These are phyloP conservation scores for Vanderwaltozyma yarrowii DNA, from an alignment of 805 yeast species.

Conservation along the genomic window DNA sequence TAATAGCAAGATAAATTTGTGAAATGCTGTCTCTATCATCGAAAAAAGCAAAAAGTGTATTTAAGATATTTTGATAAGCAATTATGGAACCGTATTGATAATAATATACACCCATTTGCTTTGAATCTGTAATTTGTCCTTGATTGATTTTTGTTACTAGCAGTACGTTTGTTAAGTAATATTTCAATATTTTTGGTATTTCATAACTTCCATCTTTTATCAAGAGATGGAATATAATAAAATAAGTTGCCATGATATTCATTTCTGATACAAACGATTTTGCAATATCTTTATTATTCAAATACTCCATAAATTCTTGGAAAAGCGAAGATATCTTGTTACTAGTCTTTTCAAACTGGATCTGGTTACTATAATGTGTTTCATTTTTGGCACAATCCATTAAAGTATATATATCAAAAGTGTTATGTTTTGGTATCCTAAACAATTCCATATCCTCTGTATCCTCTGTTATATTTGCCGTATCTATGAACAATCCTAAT, in stretches of 20 bases:
- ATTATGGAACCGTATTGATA: too few species aligned
- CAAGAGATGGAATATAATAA: slow-evolving; percentile 8
- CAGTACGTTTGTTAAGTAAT: slow-evolving; percentile 17
- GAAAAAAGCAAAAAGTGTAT: slow-evolving; percentile 2
- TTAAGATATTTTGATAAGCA: slow-evolving; percentile 7
- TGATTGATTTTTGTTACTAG: slow-evolving; percentile 9
- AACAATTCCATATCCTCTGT: too few species aligned
- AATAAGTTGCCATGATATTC: slow-evolving; percentile 13
- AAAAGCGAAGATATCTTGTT: slow-evolving; percentile 27
- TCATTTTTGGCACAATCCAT: too few species aligned
- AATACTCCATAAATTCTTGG: slow-evolving; percentile 7
- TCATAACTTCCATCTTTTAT: slow-evolving; percentile 7
- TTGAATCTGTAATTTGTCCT: slow-evolving; percentile 10
- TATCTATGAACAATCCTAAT: too few species aligned
- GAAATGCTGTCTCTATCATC: slow-evolving; percentile 3
- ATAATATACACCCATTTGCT: too few species aligned
- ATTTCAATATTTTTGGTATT: slow-evolving; percentile 10
- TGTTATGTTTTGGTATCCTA: too few species aligned
- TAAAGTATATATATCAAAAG: too few species aligned
- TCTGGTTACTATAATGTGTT: too few species aligned
- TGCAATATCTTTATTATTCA: slow-evolving; percentile 7
- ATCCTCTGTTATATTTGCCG: too few species aligned
- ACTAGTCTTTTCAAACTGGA: too few species aligned
- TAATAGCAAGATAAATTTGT: slow-evolving; percentile 36
- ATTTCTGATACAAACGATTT: slow-evolving; percentile 10